A percentile compares a stretch with the other conserved stretches of the same genome.
Conservation (phyloP, 306 rosid genomes). For the Morella rubra region DNA sequence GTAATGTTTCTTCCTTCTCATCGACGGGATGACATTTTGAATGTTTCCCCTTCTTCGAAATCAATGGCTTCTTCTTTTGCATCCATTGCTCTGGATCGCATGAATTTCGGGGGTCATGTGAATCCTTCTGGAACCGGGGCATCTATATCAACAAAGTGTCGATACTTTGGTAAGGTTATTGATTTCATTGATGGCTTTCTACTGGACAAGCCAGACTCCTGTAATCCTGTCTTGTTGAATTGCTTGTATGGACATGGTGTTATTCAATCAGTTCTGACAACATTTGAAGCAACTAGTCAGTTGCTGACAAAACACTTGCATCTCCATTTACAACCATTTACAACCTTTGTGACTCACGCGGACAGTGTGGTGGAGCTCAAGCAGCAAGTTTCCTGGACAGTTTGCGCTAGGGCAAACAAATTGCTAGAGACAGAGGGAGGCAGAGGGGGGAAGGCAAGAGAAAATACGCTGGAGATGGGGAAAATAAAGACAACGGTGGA, state of each 20-base stretch:
- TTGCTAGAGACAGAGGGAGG: too few species aligned
- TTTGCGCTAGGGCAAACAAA: too few species aligned
- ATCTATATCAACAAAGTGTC: constrained; percentile 77
- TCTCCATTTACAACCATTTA: too few species aligned
- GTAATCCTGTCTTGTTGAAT: constrained; percentile 82
- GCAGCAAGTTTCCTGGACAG: too few species aligned
- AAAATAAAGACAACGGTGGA: too few species aligned
- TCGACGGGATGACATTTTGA: constrained; percentile 82
- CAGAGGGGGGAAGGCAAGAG: too few species aligned
- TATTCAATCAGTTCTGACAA: constrained; percentile 78
- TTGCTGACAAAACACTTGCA: too few species aligned
- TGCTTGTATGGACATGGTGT: constrained; percentile 93
- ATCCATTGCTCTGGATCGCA: constrained; percentile 64
- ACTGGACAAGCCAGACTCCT: constrained; percentile 86
- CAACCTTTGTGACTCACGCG: too few species aligned
- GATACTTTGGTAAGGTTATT: constrained; percentile 88
- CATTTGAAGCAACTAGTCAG: constrained; percentile 96
- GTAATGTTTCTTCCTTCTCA: constrained; percentile 89
- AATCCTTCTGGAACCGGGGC: constrained; percentile 57
- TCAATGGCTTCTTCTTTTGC: constrained; percentile 86
- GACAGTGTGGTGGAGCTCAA: too few species aligned
- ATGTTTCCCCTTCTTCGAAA: constrained; percentile 75
- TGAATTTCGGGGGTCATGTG: constrained; percentile 74
- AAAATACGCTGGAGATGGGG: too few species aligned
- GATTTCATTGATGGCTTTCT: constrained; percentile 80